Base-by-base conservation (phyloP, 2,329 filamentous ascomycete species). In the Thielaviopsis populi region DNA sequence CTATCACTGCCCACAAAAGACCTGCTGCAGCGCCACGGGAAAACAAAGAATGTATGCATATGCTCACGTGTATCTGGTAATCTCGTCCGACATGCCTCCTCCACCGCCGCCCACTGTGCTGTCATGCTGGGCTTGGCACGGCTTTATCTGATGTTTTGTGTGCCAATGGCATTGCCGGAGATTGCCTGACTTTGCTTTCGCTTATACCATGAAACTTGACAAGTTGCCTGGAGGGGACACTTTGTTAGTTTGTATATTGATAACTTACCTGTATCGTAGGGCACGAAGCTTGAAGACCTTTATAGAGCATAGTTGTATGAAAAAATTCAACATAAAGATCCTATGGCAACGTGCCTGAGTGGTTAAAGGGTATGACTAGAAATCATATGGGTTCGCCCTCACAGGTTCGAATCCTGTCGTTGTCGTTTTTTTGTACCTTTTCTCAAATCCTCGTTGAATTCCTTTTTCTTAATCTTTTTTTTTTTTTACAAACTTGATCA, bases 341-440 rank as follows among this genome's bases (percentile, higher is more conserved):
- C 13, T 19, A 48, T 37, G 62, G 62, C 62, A 59, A 63, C 54
- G 53, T 63, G 62, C 62, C 53, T 59, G 62, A 63, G 62, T 50
- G 53, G 62, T 63, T 59, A 63, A 63, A 59, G 62, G 62, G 62
- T 63, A 24, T 56, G 62, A 63, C 62, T 63, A 63, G 62, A 63
- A 63, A 63, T 63, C 61, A 54, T 53, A 63, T 63, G 53, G 54
- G 27, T 63, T 63, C 62, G 62, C 41, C 41, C 62, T 41, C 62
- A 63, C 40, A 63, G 62, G 53, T 63, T 63, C 62, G 37, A 63
- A 50, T 63, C 62, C 62, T 63, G 62, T 59, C 53, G 41, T 59
- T 63, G 62, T 63, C 62, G 62, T 1, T 37, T 24, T 27, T 24
- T 42, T 30, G n/a, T n/a, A n/a, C n/a, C n/a, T 41, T 63, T 58